phyloP scores from a whole-genome alignment of 78 protist genomes.

The Carpediemonas membranifera region DNA sequence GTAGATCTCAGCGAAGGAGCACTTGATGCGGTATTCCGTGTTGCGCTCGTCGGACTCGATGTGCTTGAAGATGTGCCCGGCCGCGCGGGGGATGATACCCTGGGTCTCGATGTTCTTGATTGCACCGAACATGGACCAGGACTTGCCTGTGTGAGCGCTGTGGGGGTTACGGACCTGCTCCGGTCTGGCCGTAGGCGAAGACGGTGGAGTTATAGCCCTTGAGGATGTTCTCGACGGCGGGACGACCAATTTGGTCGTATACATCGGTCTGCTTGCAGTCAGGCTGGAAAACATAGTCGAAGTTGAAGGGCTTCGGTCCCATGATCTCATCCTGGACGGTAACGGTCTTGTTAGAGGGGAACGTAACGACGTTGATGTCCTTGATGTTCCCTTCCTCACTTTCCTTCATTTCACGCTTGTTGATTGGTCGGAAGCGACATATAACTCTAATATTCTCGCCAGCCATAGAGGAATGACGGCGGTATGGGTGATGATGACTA shows the following conservation, averaged over 20 bases:
- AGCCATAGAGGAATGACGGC: too few species aligned
- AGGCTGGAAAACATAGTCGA: constrained; percentile 25
- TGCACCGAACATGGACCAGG: constrained; percentile 32
- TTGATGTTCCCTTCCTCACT: constrained; percentile 6
- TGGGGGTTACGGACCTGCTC: not conserved
- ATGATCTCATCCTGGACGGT: not conserved
- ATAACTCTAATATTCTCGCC: constrained; percentile 12
- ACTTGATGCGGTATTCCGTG: constrained; percentile 11
- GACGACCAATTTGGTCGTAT: not conserved
- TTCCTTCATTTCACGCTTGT: constrained; percentile 21
- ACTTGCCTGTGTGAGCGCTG: too few species aligned
- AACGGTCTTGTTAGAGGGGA: not conserved
- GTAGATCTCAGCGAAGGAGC: constrained; percentile 30
- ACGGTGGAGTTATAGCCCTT: constrained; percentile 12
- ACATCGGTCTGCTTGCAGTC: constrained; percentile 9
- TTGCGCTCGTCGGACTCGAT: constrained; percentile 5
- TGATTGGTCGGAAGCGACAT: constrained; percentile 27
- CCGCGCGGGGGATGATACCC: constrained; percentile 28
- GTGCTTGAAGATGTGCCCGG: constrained; percentile 19
- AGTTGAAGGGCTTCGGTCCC: constrained; percentile 3
- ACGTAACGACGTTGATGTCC: not conserved
- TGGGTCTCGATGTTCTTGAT: not conserved
- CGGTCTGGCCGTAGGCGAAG: constrained; percentile 44
- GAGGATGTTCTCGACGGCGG: not conserved
- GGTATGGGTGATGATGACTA: too few species aligned